Evolutionary conservation across 768 basidiomycete species (phyloP).

Genomic region (Tricholoma sp.): DNA sequence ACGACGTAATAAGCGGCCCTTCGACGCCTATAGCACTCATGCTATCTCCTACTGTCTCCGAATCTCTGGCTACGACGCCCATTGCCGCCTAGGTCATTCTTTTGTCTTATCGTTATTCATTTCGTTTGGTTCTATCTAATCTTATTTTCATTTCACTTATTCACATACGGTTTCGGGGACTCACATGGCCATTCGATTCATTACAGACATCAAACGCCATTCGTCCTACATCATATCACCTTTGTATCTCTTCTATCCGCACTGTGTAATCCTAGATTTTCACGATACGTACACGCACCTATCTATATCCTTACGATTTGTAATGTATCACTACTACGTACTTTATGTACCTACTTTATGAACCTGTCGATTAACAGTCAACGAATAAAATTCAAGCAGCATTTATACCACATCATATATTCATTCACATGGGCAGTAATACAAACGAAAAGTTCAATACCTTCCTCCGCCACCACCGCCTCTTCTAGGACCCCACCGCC

Average conservation of each 20-base stretch:
- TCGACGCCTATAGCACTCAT: slow-evolving; percentile 21
- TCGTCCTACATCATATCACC: neutral
- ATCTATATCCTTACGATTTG: neutral
- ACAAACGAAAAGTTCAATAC: slow-evolving; percentile 8
- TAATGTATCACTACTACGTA: neutral
- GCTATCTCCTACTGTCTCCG: slow-evolving; percentile 10
- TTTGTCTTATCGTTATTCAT: slow-evolving; percentile 2
- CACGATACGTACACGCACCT: neutral
- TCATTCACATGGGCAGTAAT: neutral
- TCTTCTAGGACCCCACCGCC: slow-evolving; percentile 25
- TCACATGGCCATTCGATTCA: neutral
- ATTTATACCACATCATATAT: neutral
- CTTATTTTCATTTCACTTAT: neutral
- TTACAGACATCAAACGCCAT: neutral
- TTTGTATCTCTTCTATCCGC: neutral
- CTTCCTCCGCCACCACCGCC: slow-evolving; percentile 16
- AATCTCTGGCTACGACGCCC: slow-evolving; percentile 8
- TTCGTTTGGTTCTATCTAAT: neutral
- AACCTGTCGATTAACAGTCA: neutral
- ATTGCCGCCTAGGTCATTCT: slow-evolving; percentile 3
- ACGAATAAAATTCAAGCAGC: neutral
- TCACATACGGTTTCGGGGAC: neutral
- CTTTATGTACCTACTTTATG: neutral
- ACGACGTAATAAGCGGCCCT: slow-evolving; percentile 17
- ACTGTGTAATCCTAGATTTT: slow-evolving; percentile 3